Percentiles rank a stretch among this genome's conserved stretches.
Conservation (phyloP, 108 stramenopile genomes). For the Cyclostephanos invisitatus region DNA sequence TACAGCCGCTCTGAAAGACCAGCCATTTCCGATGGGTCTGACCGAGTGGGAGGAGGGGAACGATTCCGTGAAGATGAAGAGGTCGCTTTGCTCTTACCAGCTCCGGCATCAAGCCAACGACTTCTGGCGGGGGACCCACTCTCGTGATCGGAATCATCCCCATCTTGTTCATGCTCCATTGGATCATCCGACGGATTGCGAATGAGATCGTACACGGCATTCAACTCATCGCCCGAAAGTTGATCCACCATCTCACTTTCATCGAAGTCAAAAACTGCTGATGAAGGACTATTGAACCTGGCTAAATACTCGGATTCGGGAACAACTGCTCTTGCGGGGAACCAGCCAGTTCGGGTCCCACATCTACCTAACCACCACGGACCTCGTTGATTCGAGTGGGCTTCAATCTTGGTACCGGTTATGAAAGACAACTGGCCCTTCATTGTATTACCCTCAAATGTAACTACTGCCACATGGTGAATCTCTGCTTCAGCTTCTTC, state of each 20-base stretch:
- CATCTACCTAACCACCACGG: conserved; percentile 54
- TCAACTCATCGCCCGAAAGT: conserved; percentile 35
- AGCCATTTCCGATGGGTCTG: conserved; percentile 35
- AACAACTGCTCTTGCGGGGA: conserved; percentile 44
- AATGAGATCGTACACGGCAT: conserved; percentile 46
- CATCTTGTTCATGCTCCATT: conserved; percentile 18
- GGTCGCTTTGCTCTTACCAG: background rate
- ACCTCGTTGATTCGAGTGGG: conserved; percentile 52
- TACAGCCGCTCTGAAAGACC: conserved; percentile 22
- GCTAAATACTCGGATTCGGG: conserved; percentile 46
- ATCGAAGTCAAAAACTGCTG: conserved; percentile 13
- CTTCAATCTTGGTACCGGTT: conserved; percentile 36
- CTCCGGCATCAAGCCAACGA: conserved; percentile 26
- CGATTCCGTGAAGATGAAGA: conserved; percentile 5
- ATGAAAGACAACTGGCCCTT: conserved; percentile 53
- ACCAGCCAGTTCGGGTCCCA: conserved; percentile 48
- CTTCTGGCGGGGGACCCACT: conserved; percentile 23
- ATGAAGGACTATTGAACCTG: conserved; percentile 1
- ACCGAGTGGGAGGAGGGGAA: conserved; percentile 19
- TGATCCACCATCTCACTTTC: conserved; percentile 19
- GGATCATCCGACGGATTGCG: conserved; percentile 53
- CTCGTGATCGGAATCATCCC: conserved; percentile 4
- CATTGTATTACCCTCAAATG: conserved; percentile 40
- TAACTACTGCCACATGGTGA: conserved; percentile 42
- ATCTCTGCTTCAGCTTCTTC: conserved; percentile 45